Percentiles rank a stretch among this genome's conserved stretches.
phyloP scores from a whole-genome alignment of 495 filamentous ascomycete genomes.

The Physcia stellaris region DNA sequence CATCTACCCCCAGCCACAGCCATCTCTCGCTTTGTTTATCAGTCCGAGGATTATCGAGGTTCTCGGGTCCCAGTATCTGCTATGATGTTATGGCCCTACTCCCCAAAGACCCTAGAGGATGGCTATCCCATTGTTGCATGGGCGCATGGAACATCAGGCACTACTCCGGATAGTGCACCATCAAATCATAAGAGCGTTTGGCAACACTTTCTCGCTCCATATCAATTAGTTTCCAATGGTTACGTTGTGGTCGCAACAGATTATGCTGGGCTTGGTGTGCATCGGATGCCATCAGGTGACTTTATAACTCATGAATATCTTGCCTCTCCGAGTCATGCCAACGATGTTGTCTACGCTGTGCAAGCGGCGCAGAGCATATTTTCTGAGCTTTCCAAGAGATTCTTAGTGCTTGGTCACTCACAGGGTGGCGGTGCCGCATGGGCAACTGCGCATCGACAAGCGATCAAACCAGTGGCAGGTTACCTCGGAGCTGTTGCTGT shows the following conservation, averaged over 20 bases:
- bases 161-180: slow-evolving; percentile 27
- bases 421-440: slow-evolving; percentile 30
- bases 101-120: slow-evolving; percentile 10
- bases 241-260: slow-evolving; percentile 41
- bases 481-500: slow-evolving; percentile 26
- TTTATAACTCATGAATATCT: slow-evolving; percentile 29
- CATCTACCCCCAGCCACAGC: slow-evolving; percentile 4
- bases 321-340: slow-evolving; percentile 15
- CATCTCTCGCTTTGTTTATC: slow-evolving; percentile 6
- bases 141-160: slow-evolving; percentile 38
- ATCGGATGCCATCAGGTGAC: slow-evolving; percentile 19
- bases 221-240: slow-evolving; percentile 29
- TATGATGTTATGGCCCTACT: slow-evolving; percentile 35
- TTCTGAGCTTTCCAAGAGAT: slow-evolving; percentile 18
- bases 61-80: slow-evolving; percentile 5
- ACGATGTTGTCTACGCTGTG: slow-evolving; percentile 27
- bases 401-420: slow-evolving; percentile 28
- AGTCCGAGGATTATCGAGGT: slow-evolving; percentile 1
- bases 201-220: slow-evolving; percentile 31
- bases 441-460: slow-evolving; percentile 23
- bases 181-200: slow-evolving; percentile 29
- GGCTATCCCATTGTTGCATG: slow-evolving; percentile 29
- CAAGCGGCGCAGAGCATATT: slow-evolving; percentile 25
- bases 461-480: slow-evolving; percentile 14
- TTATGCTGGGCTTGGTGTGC: slow-evolving; percentile 39